Percentiles rank a stretch among this genome's conserved stretches.
These are phyloP conservation scores for Trichoderma sp. DNA, from an alignment of 2,329 filamentous ascomycete genomes.

Conservation along the genomic window DNA sequence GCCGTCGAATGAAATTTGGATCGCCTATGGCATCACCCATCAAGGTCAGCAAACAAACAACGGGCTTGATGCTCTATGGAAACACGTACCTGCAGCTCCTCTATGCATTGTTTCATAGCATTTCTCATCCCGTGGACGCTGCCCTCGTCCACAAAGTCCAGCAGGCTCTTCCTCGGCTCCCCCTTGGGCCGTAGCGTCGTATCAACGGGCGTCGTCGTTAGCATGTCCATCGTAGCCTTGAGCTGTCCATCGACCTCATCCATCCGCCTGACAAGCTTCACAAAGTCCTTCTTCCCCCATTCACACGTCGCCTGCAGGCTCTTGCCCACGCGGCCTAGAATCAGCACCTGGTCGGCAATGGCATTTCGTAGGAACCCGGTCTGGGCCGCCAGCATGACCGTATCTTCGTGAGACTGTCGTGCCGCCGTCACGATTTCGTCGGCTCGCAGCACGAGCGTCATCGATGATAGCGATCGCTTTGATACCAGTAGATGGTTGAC, in stretches of 20 bases:
- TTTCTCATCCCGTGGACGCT: conserved; percentile 64
- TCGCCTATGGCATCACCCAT: conserved; percentile 39
- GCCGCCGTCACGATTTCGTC: conserved; percentile 81
- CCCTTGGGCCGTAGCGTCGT: conserved; percentile 57
- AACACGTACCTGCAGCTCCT: conserved; percentile 69
- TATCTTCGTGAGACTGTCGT: conserved; percentile 72
- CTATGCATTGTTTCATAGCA: conserved; percentile 67
- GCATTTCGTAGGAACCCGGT: conserved; percentile 64
- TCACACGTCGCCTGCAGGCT: conserved; percentile 56
- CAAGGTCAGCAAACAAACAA: background rate
- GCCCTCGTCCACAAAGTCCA: conserved; percentile 74
- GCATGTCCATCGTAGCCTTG: conserved; percentile 61
- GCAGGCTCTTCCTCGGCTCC: conserved; percentile 59
- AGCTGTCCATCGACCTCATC: conserved; percentile 65
- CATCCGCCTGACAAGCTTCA: conserved; percentile 59
- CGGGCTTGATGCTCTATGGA: no score
- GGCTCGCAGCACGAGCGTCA: conserved; percentile 77
- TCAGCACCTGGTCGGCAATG: conserved; percentile 53
- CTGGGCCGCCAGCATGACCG: conserved; percentile 68
- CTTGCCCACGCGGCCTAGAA: conserved; percentile 51
- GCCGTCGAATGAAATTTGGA: conserved; percentile 71
- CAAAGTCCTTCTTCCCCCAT: conserved; percentile 57
- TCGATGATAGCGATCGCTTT: conserved; percentile 82
- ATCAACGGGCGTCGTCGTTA: conserved; percentile 64
- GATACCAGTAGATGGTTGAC: conserved; percentile 81